Percentiles rank a stretch among this genome's conserved stretches.
Conservation (phyloP, 1,139 yeast species). For the Geotrichum aggregatum region DNA sequence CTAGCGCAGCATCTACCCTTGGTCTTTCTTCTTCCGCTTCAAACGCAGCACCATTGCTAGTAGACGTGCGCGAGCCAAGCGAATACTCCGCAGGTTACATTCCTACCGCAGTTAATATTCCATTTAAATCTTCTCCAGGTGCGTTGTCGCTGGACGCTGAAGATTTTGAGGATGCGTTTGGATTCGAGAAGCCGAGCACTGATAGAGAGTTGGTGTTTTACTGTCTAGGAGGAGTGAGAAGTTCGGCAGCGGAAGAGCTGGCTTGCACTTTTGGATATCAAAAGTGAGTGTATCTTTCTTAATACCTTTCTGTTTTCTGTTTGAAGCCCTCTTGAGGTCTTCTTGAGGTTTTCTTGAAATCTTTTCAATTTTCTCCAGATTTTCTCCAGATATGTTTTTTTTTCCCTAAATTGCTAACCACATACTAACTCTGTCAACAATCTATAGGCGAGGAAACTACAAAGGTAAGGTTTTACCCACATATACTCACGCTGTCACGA, state of each 20-base stretch:
- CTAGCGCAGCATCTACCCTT: no score
- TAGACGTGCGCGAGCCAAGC: conserved; percentile 89
- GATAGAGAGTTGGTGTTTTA: conserved; percentile 79
- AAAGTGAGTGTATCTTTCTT: conserved; percentile 43
- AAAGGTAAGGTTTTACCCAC: conserved; percentile 23
- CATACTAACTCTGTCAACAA: conserved; percentile 23
- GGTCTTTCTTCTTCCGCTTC: no score
- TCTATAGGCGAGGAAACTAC: conserved; percentile 46
- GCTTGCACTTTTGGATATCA: conserved; percentile 87
- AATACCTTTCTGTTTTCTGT: conserved; percentile 39
- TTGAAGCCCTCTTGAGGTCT: conserved; percentile 56
- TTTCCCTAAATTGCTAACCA: conserved; percentile 2
- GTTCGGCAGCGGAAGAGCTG: conserved; percentile 84
- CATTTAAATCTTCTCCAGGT: conserved; percentile 90
- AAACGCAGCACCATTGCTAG: conserved; percentile 46
- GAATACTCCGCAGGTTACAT: conserved; percentile 70
- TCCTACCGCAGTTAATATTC: conserved; percentile 82
- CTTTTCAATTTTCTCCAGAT: not conserved
- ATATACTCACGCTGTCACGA: not conserved
- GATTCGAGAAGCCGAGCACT: conserved; percentile 72
- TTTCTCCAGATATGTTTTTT: not conserved
- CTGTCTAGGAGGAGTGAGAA: conserved; percentile 90
- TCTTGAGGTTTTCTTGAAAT: no score
- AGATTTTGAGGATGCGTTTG: conserved; percentile 76
- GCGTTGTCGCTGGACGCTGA: conserved; percentile 76